Evolutionary conservation across 768 basidiomycete genomes (phyloP).

Genomic region (Pisolithus tinctorius): DNA sequence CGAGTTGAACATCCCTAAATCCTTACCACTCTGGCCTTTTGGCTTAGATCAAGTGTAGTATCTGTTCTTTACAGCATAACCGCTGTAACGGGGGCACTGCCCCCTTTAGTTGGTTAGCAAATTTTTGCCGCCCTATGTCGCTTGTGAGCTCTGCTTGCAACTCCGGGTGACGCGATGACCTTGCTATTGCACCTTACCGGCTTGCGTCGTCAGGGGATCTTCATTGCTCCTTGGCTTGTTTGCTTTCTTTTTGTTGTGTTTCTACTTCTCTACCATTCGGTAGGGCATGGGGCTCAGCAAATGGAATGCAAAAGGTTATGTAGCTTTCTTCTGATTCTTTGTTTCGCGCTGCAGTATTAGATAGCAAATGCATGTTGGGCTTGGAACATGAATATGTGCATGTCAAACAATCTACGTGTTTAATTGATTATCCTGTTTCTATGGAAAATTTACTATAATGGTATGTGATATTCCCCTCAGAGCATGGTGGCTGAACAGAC

Average conservation of each 20-base stretch:
- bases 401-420: too few species aligned
- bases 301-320: not conserved
- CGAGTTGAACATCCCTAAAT: not conserved
- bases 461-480: too few species aligned
- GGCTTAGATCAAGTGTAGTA: constrained; percentile 49
- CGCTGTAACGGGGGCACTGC: constrained; percentile 45
- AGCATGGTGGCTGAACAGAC: too few species aligned
- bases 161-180: constrained; percentile 25
- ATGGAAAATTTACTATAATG: too few species aligned
- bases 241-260: not conserved
- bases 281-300: not conserved
- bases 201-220: constrained; percentile 10
- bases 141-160: constrained; percentile 34
- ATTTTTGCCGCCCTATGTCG: constrained; percentile 46
- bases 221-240: not conserved
- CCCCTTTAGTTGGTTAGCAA: constrained; percentile 42
- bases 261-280: not conserved
- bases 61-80: constrained; percentile 87
- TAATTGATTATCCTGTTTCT: too few species aligned
- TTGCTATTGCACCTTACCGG: constrained; percentile 21
- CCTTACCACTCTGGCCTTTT: constrained; percentile 37
- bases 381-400: too few species aligned
- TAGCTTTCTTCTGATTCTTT: not conserved
- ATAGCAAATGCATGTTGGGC: too few species aligned
- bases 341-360: too few species aligned